Evolutionary conservation across 805 yeast genomes (phyloP), one percentile per base, ranked within the genome.

Genomic region (Cyberlindnera maritima): DNA sequence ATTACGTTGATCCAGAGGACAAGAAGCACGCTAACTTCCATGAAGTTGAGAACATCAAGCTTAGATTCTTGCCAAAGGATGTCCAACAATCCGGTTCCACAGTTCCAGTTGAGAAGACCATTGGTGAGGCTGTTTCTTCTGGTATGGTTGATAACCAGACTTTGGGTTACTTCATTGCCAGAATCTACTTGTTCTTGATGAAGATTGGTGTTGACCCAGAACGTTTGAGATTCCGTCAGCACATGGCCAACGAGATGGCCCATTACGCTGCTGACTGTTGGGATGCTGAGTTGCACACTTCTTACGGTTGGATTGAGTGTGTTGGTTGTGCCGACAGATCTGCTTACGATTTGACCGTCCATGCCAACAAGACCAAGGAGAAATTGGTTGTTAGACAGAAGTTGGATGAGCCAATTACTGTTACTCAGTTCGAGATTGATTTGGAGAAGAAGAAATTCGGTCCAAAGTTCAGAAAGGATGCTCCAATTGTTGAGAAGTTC

Each of bases 291-390:
- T 77, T 94, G 62, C 83, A 87, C 60, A 84, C 97, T 36, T 88
- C 97, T 29, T 94, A 89, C 62, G 99, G 99, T 61, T 94, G 99
- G 99, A 88, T 94, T 61, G 99, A 94, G 75, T 95, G 99, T 83
- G 97, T 94, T 66, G 99, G 99, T 58, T 94, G 98, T 75, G 99
- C 99, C 56, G 99, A 94, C 73, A 83, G 99, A 76, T 88, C 96
- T 39, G 99, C 99, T 36, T 94, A 89, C 66, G 99, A 94, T 73
- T 80, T 94, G 69, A 79, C 92, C 41, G 99, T 95, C 52, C 99
- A 94, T 67, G 72, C 97, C 38, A 94, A 92, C 47, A 87, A 88
- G 71, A 94, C 99, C 48, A 89, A 89, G 70, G 97, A 89, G 74
- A 92, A 90, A 71, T 75, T 94, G 60, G 91, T 90, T 50, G 99